Base-by-base conservation (phyloP, 2,329 filamentous ascomycete genomes). In the Botrytis fragariae region DNA sequence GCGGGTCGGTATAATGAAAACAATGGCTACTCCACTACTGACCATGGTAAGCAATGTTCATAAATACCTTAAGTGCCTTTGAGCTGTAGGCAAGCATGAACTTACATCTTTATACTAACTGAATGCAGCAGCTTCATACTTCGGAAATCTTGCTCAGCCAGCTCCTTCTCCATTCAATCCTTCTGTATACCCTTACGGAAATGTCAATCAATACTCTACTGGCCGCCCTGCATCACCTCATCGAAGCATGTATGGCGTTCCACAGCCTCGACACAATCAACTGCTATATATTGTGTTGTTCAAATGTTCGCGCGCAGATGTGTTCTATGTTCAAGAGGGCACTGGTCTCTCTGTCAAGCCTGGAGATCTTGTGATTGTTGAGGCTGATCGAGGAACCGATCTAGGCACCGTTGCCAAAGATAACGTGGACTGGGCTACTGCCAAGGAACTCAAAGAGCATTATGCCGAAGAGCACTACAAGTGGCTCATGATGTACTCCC, bases 401-500 rank as follows among this genome's bases (percentile, higher is more conserved):
- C 88, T 99, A 51, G 97, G 96, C 62, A 97, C 95, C 39, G 95
- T 99, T 42, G 92, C 93, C 70, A 90, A 93, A 77, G 93, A 94
- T 76, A 95, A 97, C 78, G 90, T 98, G 57, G 93, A 94, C 75
- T 94, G 94, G 87, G 91, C 94, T 77, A 89, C 92, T 69, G 96
- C 96, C 14, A 95, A 96, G 79, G 92, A 96, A 65, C 85, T 94
- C 77, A 97, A 98, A 82, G 93, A 97, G 78, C 91, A 96, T 78
- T 97, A 95, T 77, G 93, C 93, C 3, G 94, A 98, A 81, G 94
- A 98, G 81, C 96, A 99, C 82, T 98, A 97, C 84, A 95, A 94
- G 80, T 98, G 95, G 93, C 87, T 99, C 71, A 97, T 98, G 92
- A 96, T 98, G 93, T 99, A 98, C 82, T 97, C 94, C 1, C 91